These are phyloP conservation scores for Eimeria sp. DNA, from an alignment of 169 alveolate species.

Conservation along the genomic window DNA sequence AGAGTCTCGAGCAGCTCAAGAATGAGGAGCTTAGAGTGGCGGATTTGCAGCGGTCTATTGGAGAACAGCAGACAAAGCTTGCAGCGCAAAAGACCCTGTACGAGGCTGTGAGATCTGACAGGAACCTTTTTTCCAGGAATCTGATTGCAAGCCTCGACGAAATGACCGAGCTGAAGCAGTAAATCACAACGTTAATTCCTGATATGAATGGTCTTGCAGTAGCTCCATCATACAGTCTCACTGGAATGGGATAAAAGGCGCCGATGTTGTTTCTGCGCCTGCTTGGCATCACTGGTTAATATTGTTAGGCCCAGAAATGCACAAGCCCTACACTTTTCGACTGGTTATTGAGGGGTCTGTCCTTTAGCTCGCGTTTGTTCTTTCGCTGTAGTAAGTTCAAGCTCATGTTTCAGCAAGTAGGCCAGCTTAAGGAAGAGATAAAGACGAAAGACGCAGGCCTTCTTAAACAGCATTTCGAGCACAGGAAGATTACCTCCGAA, in stretches of 20 bases:
- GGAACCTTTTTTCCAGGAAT: constrained; percentile 95
- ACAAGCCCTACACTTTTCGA: background rate
- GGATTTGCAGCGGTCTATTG: constrained; percentile 92
- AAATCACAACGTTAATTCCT: background rate
- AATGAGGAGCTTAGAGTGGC: constrained; percentile 91
- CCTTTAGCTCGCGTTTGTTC: background rate
- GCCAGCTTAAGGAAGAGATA: constrained; percentile 95
- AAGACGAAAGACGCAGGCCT: constrained; percentile 91
- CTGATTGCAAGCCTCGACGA: constrained; percentile 95
- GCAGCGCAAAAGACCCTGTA: constrained; percentile 90
- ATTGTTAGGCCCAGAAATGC: background rate
- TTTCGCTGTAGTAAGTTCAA: constrained; percentile 88
- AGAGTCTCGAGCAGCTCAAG: constrained; percentile 92
- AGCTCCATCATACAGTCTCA: background rate
- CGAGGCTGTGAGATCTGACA: constrained; percentile 96
- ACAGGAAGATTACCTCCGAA: constrained; percentile 85
- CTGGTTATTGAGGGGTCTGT: background rate
- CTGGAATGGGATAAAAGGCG: background rate
- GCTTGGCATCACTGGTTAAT: background rate
- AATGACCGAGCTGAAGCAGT: constrained; percentile 93
- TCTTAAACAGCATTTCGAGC: constrained; percentile 91
- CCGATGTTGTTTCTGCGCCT: background rate
- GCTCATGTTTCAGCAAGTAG: constrained; percentile 94
- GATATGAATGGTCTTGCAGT: background rate
- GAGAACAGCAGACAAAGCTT: constrained; percentile 92